Conservation (phyloP, 73 alveolate genomes). For the Tetrahymena elliotti region DNA sequence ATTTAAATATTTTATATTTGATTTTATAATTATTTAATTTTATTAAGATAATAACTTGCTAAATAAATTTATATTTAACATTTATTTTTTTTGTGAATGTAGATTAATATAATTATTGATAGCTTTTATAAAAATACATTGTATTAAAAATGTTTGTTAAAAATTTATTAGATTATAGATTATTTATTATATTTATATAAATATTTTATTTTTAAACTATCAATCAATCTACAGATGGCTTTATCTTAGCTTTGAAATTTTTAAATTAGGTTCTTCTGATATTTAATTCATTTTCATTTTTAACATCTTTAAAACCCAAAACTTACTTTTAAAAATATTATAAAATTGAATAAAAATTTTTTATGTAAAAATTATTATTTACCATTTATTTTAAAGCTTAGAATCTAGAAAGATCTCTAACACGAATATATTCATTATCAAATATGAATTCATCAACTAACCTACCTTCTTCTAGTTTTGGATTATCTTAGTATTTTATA, state of each 20-base stretch:
- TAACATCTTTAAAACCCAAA: background rate
- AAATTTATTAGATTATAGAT: too few relatives aligned
- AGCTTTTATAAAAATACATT: too few relatives aligned
- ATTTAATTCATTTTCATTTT: background rate
- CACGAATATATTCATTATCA: background rate
- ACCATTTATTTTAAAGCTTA: background rate
- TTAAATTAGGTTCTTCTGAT: background rate
- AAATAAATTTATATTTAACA: too few relatives aligned
- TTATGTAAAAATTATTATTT: background rate
- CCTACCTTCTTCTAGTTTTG: background rate
- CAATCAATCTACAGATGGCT: background rate
- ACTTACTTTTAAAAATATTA: background rate
- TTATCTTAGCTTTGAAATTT: background rate
- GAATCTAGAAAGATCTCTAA: background rate
- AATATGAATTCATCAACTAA: background rate
- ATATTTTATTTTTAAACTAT: too few relatives aligned
- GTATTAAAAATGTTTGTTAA: too few relatives aligned
- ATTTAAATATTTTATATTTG: too few relatives aligned
- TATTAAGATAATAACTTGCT: too few relatives aligned
- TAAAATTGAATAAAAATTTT: too few relatives aligned
- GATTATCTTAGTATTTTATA: background rate
- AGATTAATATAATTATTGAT: too few relatives aligned
- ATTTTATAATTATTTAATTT: too few relatives aligned
- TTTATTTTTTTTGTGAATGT: too few relatives aligned
- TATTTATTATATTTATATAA: too few relatives aligned